Evolutionary conservation across 805 yeast genomes (phyloP).

Genomic region (Cyberlindnera mississippiensis): DNA sequence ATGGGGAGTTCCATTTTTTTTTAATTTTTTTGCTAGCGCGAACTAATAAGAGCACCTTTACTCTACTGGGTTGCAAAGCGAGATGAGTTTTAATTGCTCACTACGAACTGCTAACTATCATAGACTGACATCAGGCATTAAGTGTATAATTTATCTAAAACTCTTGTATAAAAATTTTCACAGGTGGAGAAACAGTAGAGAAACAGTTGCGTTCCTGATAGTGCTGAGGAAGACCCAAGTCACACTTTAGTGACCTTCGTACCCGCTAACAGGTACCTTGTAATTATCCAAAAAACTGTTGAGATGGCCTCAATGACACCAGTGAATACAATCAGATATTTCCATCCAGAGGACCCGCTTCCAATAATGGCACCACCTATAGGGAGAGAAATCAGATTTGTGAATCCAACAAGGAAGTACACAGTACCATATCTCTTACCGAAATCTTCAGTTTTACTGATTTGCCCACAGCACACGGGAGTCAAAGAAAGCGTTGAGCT

Average conservation of each 20-base stretch:
- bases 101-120: too few relatives aligned
- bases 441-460: slow-evolving; percentile 58
- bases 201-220: too few relatives aligned
- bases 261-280: slow-evolving; percentile 16
- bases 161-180: too few relatives aligned
- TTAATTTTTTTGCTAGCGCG: not conserved
- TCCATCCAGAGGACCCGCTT: slow-evolving; percentile 31
- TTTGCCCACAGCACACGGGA: slow-evolving; percentile 66
- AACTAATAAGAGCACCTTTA: too few relatives aligned
- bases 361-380: slow-evolving; percentile 46
- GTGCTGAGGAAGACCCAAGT: not conserved
- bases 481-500: slow-evolving; percentile 62
- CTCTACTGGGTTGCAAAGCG: too few relatives aligned
- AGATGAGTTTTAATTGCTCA: too few relatives aligned
- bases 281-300: slow-evolving; percentile 12
- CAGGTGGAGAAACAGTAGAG: too few relatives aligned
- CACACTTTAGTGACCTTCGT: slow-evolving; percentile 3
- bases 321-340: slow-evolving; percentile 40
- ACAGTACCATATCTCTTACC: slow-evolving; percentile 69
- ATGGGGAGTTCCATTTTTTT: slow-evolving; percentile 28
- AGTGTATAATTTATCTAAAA: too few relatives aligned
- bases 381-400: slow-evolving; percentile 45
- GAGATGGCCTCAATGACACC: slow-evolving; percentile 13
- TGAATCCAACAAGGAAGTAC: slow-evolving; percentile 46
- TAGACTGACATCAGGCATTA: too few relatives aligned